Evolutionary conservation across 2,329 filamentous ascomycete genomes (phyloP), one percentile per base, ranked within the genome.

Genomic region (Diaporthe vaccinii): DNA sequence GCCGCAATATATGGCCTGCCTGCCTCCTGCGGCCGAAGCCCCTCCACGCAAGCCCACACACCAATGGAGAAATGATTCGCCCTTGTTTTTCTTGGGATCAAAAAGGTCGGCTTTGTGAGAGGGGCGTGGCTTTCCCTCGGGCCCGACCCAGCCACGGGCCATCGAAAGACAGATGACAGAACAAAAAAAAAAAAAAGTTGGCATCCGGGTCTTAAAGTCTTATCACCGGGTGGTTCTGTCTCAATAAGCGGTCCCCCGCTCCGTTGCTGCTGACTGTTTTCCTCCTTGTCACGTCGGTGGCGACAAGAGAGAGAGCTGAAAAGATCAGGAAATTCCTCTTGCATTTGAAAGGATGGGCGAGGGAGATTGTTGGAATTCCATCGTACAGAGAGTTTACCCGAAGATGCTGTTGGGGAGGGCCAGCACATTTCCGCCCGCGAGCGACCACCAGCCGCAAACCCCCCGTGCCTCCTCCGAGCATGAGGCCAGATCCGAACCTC

Each of bases 1-100:
- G 71, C 71, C 71, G 59, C 71, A 73, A 65, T 73, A 65, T 67
- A 25, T 46, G 71, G 71, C 71, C 71, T 55, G 49, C 71, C 58
- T 65, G 49, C 71, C 46, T 65, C 59, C 58, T 73, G 58, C 49
- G 58, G 70, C 59, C 58, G 58, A 44, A 73, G 58, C 57, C 31
- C 58, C 70, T 51, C 59, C 58, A 65, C 49, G 68, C 68, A 71
- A 71, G 51, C 58, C 71, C 46, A 39, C 71, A 41, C 61, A 73
- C 58, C 39, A 31, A 65, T 36, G 58, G 36, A 73, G 71, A 73
- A 55, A 73, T 73, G 71, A 73, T 73, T 73, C 28, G 46, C 71
- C 39, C 55, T 61, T 69, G 5, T 12, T 28, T 36, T 22, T 39
- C 34, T 69, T 36, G 34, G 65, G 34, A 39, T 41, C 49, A 69